Base-by-base conservation (phyloP, 805 yeast genomes). In the Groenewaldozyma tartarivorans region DNA sequence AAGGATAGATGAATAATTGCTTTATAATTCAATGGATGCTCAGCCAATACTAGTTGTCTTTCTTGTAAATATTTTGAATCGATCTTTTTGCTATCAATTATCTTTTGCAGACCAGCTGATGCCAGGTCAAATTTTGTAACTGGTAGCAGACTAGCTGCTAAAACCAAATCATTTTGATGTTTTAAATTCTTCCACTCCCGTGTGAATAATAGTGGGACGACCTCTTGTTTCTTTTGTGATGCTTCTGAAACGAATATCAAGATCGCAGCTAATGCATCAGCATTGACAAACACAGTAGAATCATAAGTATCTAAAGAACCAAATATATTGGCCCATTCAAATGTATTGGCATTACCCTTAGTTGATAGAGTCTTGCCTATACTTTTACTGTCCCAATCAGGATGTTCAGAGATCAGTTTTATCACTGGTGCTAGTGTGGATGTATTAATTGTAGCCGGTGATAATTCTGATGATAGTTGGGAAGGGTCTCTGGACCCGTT, bases 1-100 rank as follows among this genome's bases (percentile, higher is more conserved):
- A 58, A 42, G 6, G 50, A 47, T 15, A 53, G 43, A 17, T 46
- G 49, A 20, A 57, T 43, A 2, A 59, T 41, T 17, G 46, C 52
- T 4, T 39, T 17, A 21, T 41, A 42, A 41, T 59, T 59, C 36
- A 58, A 44, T 3, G 53, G 53, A 29, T 52, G 50, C 3, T 34
- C 33, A 15, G 36, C 46, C 2, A 50, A 44, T 15, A 35, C 38
- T 18, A 24, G 20, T 4, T 53, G 50, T 11, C 53, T 31, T 4
- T 43, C 32, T 26, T 46, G 46, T 17, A 35, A 52, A 41, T n/a
- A 46, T 16, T 33, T 36, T 22, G 41, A 19, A 20, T 31, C 29
- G 20, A 27, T 22, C 13, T 19, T 36, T 26, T 11, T 20, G 36
- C 35, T 26, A 16, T 40, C 43, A 30, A 48, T 32, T 6, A 46